Evolutionary conservation across 352 stramenopile genomes (phyloP), one percentile per base, ranked within the genome.

Genomic region (Globisporangium lucens): DNA sequence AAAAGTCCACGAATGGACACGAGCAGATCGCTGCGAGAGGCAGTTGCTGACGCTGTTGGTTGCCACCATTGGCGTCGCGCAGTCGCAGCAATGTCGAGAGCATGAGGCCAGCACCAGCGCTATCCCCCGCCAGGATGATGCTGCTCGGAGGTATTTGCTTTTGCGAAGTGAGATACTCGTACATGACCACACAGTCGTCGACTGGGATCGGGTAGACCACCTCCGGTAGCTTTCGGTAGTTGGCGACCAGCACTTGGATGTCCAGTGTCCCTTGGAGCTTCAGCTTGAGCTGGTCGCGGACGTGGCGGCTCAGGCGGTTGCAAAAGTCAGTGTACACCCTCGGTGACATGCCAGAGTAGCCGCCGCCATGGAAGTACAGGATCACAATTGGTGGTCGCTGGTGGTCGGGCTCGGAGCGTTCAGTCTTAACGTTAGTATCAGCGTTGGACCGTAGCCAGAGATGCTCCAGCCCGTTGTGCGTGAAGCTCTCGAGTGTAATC

Each of bases 201-300:
- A 80, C 65, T 38, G 79, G 79, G 0, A 66, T 30, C 0, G 82
- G 82, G 65, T 82, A 89, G 10, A 63, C 35, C 13, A 72, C 59
- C 47, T 86, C 75, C 5, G 79, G 78, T 20, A 82, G 66, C 67
- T 89, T 90, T n/a, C 79, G 82, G 70, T 89, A 90, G 70, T 89
- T 90, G 33, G 76, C 79, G n/a, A 90, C 67, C 56, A 89, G 69
- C n/a, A 83, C 75, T 52, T 88, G 68, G 22, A 87, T 20, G 30
- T 30, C 10, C 36, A 15, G 36, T 43, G 36, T 43, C 36, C 9
- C 36, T 43, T 43, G 36, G 9, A 43, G 10, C 36, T 43, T 43
- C 36, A 43, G 3, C 30, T 36, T 5, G 13, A 58, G 30, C 46
- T 78, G 68, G 56, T 75, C 55, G 52, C 22, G 3, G 80, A 30